A percentile compares a stretch with the other conserved stretches of the same genome.
phyloP scores from a whole-genome alignment of 2,329 filamentous ascomycete species.

The Hysterium pulicare region DNA sequence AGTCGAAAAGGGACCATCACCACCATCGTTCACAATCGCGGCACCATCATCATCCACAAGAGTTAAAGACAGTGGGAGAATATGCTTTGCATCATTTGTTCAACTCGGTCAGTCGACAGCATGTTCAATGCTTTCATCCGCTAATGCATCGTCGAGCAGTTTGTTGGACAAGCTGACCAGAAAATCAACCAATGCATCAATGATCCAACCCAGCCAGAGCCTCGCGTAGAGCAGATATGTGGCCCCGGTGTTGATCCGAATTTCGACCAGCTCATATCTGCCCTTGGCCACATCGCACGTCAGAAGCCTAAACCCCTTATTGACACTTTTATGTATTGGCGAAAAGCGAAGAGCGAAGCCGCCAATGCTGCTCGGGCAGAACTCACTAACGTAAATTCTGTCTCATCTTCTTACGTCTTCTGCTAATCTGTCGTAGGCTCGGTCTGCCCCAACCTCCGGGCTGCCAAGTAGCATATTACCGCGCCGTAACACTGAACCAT shows the following conservation, averaged over 20 bases:
- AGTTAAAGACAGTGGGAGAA: constrained; percentile 92
- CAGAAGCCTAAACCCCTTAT: constrained; percentile 93
- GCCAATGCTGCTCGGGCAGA: constrained; percentile 47
- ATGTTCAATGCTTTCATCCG: not conserved
- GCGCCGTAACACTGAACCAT: constrained; percentile 36
- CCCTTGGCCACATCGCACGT: constrained; percentile 89
- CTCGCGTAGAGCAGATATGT: constrained; percentile 83
- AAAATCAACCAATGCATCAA: constrained; percentile 89
- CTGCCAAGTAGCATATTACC: constrained; percentile 18
- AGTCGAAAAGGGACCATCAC: constrained; percentile 68
- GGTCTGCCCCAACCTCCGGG: constrained; percentile 7
- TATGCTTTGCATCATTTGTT: constrained; percentile 96
- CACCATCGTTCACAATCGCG: constrained; percentile 68
- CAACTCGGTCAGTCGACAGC: constrained; percentile 62
- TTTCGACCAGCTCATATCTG: constrained; percentile 92
- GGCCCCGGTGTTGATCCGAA: constrained; percentile 81
- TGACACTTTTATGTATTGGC: constrained; percentile 97
- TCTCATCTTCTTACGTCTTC: not conserved
- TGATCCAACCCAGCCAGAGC: constrained; percentile 73
- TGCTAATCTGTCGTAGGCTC: constrained; percentile 26
- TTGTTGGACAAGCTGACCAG: constrained; percentile 93
- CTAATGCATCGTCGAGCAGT: constrained; percentile 47
- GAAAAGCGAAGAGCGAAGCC: constrained; percentile 90
- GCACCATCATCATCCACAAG: constrained; percentile 63
- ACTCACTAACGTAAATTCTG: constrained; percentile 26